Conservation (phyloP, 2,329 filamentous ascomycete genomes). For the Didymella pomorum region DNA sequence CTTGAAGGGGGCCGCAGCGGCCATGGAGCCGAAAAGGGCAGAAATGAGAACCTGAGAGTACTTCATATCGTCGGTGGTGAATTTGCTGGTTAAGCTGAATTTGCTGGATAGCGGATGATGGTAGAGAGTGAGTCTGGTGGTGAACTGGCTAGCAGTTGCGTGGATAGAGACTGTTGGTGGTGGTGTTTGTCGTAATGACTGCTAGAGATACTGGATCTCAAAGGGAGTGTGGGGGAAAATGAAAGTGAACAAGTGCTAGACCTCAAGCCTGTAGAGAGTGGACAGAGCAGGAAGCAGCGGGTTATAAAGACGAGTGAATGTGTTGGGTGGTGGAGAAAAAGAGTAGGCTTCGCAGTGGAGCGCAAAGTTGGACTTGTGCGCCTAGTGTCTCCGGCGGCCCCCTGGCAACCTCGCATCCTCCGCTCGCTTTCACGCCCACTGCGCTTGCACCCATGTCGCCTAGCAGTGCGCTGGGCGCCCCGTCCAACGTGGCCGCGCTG, state of each 20-base stretch:
- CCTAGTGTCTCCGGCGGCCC: constrained; percentile 24
- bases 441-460: constrained; percentile 15
- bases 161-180: constrained; percentile 30
- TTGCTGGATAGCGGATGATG: constrained; percentile 31
- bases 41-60: constrained; percentile 47
- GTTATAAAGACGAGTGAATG: constrained; percentile 38
- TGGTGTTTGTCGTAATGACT: constrained; percentile 40
- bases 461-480: constrained; percentile 15
- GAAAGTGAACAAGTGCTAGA: constrained; percentile 44
- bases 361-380: constrained; percentile 16
- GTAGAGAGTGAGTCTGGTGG: constrained; percentile 27
- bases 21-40: constrained; percentile 46
- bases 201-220: constrained; percentile 48
- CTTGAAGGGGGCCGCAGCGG: constrained; percentile 45
- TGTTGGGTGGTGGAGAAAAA: constrained; percentile 26
- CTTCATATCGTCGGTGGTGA: constrained; percentile 44
- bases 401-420: constrained; percentile 36
- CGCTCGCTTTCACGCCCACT: constrained; percentile 24
- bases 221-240: constrained; percentile 35
- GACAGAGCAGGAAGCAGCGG: constrained; percentile 37
- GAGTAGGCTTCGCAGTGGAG: constrained; percentile 20
- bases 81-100: constrained; percentile 23
- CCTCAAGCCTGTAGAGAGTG: constrained; percentile 53
- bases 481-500: constrained; percentile 28
- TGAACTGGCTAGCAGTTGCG: constrained; percentile 50